Conservation (phyloP, 441 rosid genomes). For the Pelargonium citronellum region DNA sequence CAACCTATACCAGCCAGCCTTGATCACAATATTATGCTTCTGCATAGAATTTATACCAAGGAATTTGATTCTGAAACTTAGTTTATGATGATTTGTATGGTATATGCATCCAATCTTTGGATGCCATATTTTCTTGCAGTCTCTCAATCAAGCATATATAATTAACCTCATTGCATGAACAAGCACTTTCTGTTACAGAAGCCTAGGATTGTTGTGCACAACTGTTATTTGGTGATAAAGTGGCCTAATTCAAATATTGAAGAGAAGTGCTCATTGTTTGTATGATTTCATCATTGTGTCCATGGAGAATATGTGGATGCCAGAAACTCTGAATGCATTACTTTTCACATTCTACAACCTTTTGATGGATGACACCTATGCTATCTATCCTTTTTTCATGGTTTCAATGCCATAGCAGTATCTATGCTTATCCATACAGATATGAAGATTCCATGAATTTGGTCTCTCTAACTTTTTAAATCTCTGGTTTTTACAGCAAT, state of each 20-base stretch:
- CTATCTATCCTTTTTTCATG: slow-evolving; percentile 8
- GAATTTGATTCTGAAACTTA: background rate
- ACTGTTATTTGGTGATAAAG: background rate
- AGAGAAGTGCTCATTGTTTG: background rate
- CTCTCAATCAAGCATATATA: too few species aligned
- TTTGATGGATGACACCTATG: slow-evolving; percentile 9
- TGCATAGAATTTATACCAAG: background rate
- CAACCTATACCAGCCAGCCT: background rate
- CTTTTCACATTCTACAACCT: background rate
- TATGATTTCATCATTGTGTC: background rate
- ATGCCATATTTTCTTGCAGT: background rate
- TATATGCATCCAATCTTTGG: background rate
- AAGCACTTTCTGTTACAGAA: background rate
- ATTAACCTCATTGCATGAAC: too few species aligned
- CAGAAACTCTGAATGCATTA: slow-evolving; percentile 4
- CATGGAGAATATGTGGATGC: background rate
- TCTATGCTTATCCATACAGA: slow-evolving; percentile 20
- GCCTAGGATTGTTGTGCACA: background rate
- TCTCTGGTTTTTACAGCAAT: slow-evolving; percentile 18
- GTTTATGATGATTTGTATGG: background rate
- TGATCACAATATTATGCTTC: background rate
- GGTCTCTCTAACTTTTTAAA: slow-evolving; percentile 12
- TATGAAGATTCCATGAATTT: slow-evolving; percentile 20
- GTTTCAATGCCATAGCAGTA: slow-evolving; percentile 12
- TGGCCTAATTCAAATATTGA: background rate